phyloP scores from a whole-genome alignment of 176 grass and related monocot genomes.

The Stipa capillata region DNA sequence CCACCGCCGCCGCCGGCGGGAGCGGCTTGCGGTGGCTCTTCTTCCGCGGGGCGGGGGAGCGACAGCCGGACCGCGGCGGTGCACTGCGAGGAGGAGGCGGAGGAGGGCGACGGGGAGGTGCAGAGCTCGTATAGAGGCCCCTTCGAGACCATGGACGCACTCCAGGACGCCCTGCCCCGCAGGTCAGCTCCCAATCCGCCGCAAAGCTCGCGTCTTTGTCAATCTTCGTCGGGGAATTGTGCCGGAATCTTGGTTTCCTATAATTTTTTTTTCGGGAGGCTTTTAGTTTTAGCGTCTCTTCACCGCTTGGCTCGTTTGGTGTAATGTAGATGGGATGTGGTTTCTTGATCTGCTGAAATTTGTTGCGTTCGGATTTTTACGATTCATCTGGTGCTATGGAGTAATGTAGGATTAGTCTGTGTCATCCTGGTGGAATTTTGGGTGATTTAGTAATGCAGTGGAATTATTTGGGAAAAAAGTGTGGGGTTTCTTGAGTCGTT shows the following conservation, averaged over 20 bases:
- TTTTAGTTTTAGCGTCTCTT: background rate
- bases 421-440: background rate
- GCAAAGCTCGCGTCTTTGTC: background rate
- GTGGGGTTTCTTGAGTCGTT: too few relatives aligned
- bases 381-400: background rate
- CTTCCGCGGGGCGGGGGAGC: conserved; percentile 43
- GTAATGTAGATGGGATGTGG: background rate
- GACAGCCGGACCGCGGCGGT: conserved; percentile 24
- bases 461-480: background rate
- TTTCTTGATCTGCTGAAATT: background rate
- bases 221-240: background rate
- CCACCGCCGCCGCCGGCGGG: background rate
- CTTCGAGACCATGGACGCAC: conserved; percentile 68
- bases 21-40: conserved; percentile 19
- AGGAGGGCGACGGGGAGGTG: conserved; percentile 54
- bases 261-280: background rate
- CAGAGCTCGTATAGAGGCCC: conserved; percentile 60
- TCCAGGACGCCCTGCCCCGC: conserved; percentile 58
- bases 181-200: conserved; percentile 34
- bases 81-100: conserved; percentile 24
- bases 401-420: background rate
- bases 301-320: background rate
- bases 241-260: background rate
- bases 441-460: background rate
- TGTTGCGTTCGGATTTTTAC: background rate